Conservation (phyloP, 345 rosid species). For the Acer negundo region DNA sequence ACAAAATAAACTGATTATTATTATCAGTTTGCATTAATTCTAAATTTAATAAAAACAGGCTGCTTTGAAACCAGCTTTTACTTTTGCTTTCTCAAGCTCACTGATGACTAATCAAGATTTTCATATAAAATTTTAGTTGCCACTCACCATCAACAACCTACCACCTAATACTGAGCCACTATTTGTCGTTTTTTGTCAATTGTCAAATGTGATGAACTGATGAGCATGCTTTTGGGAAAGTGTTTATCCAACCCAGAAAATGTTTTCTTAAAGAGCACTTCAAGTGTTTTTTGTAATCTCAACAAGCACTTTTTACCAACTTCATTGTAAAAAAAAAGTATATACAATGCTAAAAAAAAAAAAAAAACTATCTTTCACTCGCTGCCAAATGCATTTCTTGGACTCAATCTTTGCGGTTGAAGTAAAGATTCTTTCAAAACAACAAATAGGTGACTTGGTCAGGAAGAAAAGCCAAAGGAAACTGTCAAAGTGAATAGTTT, state of each 20-base stretch:
- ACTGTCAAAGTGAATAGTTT: neutral
- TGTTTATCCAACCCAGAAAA: neutral
- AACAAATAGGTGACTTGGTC: neutral
- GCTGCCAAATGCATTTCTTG: neutral
- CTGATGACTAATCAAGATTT: neutral
- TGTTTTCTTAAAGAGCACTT: neutral
- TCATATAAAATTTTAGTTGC: neutral
- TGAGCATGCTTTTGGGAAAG: neutral
- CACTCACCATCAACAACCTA: slow-evolving; percentile 4
- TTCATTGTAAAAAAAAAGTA: neutral
- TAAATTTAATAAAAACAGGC: neutral
- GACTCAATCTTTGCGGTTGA: neutral
- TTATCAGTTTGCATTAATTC: neutral
- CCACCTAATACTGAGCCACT: slow-evolving; percentile 7
- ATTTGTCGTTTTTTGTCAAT: neutral
- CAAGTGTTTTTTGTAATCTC: neutral
- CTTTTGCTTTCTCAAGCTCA: neutral
- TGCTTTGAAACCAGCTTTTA: neutral
- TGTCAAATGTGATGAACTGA: neutral
- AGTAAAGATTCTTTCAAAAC: neutral
- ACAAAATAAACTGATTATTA: neutral
- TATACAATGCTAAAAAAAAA: neutral
- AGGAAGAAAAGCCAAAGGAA: neutral
- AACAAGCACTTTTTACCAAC: neutral
- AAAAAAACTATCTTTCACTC: too few species aligned